Conservation (phyloP, 148 eudicot species). For the Beta vulgaris region DNA sequence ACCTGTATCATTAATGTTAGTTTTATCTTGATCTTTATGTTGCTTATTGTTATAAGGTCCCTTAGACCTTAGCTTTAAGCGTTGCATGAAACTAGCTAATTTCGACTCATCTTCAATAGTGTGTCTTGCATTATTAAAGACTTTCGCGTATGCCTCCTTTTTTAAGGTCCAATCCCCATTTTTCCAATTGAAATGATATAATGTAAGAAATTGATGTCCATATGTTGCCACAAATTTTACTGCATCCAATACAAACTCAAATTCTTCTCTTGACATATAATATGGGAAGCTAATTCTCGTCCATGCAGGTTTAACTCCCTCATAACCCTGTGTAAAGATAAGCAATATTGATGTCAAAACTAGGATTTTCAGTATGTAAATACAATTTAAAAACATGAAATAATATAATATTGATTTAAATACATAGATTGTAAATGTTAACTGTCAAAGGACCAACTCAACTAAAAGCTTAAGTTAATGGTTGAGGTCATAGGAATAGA, state of each 20-base stretch:
- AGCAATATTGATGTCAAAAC: too few relatives aligned
- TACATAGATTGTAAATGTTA: too few relatives aligned
- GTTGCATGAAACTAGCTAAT: slow-evolving; percentile 14
- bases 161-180: slow-evolving; percentile 38
- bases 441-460: too few relatives aligned
- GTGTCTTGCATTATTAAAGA: neutral
- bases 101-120: neutral
- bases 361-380: too few relatives aligned
- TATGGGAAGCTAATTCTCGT: slow-evolving; percentile 44
- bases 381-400: too few relatives aligned
- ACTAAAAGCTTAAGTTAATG: too few relatives aligned
- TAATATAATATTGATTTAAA: too few relatives aligned
- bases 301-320: slow-evolving; percentile 51
- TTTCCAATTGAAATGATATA: slow-evolving; percentile 40
- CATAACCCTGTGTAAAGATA: slow-evolving; percentile 34
- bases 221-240: slow-evolving; percentile 31
- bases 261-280: slow-evolving; percentile 39
- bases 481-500: too few relatives aligned
- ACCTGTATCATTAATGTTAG: neutral
- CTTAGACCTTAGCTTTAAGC: slow-evolving; percentile 5
- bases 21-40: neutral
- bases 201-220: slow-evolving; percentile 35
- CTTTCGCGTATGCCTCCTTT: neutral
- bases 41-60: neutral
- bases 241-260: slow-evolving; percentile 29